A percentile compares a stretch with the other conserved stretches of the same genome.
Conservation (phyloP, 2,329 filamentous ascomycete genomes). For the Penicillium corylophilum region DNA sequence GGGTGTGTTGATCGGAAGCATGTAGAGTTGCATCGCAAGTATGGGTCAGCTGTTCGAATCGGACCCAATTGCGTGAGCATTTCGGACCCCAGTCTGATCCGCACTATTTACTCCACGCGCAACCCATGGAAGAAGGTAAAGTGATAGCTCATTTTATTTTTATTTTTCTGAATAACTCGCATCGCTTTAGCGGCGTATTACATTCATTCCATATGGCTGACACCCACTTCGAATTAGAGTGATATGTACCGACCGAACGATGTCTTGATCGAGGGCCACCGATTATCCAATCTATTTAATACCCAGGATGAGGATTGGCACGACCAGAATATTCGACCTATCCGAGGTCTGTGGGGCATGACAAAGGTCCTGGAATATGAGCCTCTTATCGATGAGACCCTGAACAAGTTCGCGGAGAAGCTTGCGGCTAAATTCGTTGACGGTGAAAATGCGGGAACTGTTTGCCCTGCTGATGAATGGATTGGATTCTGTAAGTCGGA, state of each 20-base stretch:
- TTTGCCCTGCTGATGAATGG: slow-evolving; percentile 21
- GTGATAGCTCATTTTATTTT: background rate
- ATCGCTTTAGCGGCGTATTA: background rate
- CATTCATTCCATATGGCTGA: slow-evolving; percentile 6
- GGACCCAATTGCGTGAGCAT: slow-evolving; percentile 42
- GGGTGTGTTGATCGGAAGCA: slow-evolving; percentile 18
- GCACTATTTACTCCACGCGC: slow-evolving; percentile 34
- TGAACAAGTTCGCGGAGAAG: slow-evolving; percentile 26
- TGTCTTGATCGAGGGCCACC: slow-evolving; percentile 25
- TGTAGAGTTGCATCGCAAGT: slow-evolving; percentile 36
- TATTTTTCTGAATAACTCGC: background rate
- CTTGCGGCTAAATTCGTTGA: slow-evolving; percentile 21
- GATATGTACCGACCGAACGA: slow-evolving; percentile 30
- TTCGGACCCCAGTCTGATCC: slow-evolving; percentile 40
- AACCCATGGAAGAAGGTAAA: slow-evolving; percentile 23
- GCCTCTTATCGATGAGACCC: slow-evolving; percentile 27
- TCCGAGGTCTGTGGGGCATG: slow-evolving; percentile 26
- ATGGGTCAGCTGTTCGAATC: slow-evolving; percentile 43
- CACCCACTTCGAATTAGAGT: slow-evolving; percentile 17
- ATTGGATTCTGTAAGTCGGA: slow-evolving; percentile 20
- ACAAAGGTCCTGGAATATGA: slow-evolving; percentile 29
- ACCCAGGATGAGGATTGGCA: slow-evolving; percentile 29
- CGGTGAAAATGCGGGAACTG: slow-evolving; percentile 14
- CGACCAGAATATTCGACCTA: slow-evolving; percentile 23
- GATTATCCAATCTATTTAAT: slow-evolving; percentile 28